These are phyloP conservation scores for Hammondia hammondi DNA, from an alignment of 169 alveolate genomes.

Conservation along the genomic window DNA sequence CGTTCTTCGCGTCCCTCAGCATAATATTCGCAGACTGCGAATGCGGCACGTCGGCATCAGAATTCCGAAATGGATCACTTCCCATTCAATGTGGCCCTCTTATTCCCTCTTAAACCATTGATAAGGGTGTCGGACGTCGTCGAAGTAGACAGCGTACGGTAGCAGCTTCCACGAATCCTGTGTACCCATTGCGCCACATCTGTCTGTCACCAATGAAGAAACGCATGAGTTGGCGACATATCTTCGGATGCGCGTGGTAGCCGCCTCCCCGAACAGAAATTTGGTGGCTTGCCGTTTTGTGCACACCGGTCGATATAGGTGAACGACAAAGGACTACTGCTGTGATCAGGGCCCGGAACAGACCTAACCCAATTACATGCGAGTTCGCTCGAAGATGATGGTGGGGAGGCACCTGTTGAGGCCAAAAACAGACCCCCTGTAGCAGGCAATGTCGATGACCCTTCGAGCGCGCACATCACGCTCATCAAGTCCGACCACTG, in stretches of 20 bases:
- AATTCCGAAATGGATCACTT: no score
- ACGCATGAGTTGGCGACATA: neutral
- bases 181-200: no score
- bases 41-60: no score
- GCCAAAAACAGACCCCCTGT: neutral
- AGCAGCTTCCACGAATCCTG: no score
- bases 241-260: neutral
- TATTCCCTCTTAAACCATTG: no score
- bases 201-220: neutral
- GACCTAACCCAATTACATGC: neutral
- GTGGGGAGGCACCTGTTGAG: neutral
- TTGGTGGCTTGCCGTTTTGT: neutral
- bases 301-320: neutral
- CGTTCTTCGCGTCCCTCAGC: no score
- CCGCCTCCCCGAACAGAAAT: neutral
- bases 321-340: neutral
- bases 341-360: neutral
- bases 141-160: no score
- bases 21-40: no score
- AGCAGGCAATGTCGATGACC: neutral
- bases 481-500: neutral
- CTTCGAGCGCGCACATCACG: constrained; percentile 1
- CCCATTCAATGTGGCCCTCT: no score
- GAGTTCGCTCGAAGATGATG: neutral
- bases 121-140: no score